A percentile compares a stretch with the other conserved stretches of the same genome.
These are phyloP conservation scores for Fusarium continuum DNA, from an alignment of 2,329 filamentous ascomycete species.

Conservation along the genomic window DNA sequence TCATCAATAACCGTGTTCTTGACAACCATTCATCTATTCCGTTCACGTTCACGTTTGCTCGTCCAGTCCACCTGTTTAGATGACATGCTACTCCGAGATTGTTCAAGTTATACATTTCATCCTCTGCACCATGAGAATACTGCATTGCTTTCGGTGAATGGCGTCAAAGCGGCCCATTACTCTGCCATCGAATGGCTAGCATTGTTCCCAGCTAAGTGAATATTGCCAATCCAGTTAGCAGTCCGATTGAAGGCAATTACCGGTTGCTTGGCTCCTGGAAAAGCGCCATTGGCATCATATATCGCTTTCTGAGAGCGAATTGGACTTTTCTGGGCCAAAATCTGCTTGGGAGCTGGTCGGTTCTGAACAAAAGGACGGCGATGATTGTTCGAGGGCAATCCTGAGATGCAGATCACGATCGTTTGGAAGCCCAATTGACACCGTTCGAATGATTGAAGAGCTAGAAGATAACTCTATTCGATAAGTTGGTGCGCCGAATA, in stretches of 20 bases:
- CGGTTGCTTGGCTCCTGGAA: background rate
- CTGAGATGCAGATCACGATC: background rate
- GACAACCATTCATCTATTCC: constrained; percentile 7
- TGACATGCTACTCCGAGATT: constrained; percentile 13
- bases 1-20: background rate
- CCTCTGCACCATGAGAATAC: background rate
- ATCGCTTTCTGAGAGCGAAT: background rate
- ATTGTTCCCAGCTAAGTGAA: background rate
- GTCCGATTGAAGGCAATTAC: constrained; percentile 6
- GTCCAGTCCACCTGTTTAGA: constrained; percentile 12
- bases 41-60: constrained; percentile 8
- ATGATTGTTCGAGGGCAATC: background rate
- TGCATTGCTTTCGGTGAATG: background rate
- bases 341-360: background rate
- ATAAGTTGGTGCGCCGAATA: constrained; percentile 14
- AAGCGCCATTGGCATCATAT: background rate
- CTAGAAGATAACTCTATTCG: background rate
- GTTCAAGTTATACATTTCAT: background rate
- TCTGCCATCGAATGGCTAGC: background rate
- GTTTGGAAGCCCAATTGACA: background rate
- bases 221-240: constrained; percentile 11
- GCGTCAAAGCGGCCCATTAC: background rate
- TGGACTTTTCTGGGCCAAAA: background rate
- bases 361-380: background rate
- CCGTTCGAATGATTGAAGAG: background rate